Evolutionary conservation across 768 basidiomycete species (phyloP), one percentile per base, ranked within the genome.

Genomic region (Xerocomus potaroensis): DNA sequence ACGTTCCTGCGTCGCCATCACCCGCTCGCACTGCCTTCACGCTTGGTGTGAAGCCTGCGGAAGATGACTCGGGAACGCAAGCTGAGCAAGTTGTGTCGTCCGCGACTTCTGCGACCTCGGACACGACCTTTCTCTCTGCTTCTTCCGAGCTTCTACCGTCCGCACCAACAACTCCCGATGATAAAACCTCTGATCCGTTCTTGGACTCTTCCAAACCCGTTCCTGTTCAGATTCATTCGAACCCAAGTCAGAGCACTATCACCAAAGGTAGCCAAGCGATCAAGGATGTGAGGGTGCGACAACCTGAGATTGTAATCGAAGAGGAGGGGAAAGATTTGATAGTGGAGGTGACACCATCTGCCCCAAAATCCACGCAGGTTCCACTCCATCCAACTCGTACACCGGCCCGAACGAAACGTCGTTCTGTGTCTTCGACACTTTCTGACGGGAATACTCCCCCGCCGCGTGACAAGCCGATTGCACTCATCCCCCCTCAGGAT

Each of bases 351-450:
- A 37, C 22, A 3, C 50, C 56, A 27, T 52, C 58, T 36, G 41
- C 43, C n/a, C 47, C 59, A 11, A 56, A 51, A 31, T 39, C 54
- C 15, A 23, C 51, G 15, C 59, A 51, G 43, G 58, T 73, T 12
- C 78, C 89, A 22, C 82, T 84, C 23, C 71, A 79, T 53, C 82
- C 91, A 4, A 71, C 82, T 19, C 87, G 94, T 10, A 99, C 95
- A 0, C 95, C 95, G 4, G 91, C 85, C 4, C 81, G 94, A 10
- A 98, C 95, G 3, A 99, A 99, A 64, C 84, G 95, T 4, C 87
- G 95, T 19, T 96, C 93, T 2, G 86, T 97, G 5, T 95, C 93
- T 1, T 95, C 92, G 2, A 84, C 83, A 7, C 71, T 91, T 49
- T 87, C 87, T 26, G 81, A 85, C 41, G 72, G 77, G 8, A 71